Evolutionary conservation across 2,329 filamentous ascomycete genomes (phyloP).

Genomic region (Colletotrichum tamarilloi): DNA sequence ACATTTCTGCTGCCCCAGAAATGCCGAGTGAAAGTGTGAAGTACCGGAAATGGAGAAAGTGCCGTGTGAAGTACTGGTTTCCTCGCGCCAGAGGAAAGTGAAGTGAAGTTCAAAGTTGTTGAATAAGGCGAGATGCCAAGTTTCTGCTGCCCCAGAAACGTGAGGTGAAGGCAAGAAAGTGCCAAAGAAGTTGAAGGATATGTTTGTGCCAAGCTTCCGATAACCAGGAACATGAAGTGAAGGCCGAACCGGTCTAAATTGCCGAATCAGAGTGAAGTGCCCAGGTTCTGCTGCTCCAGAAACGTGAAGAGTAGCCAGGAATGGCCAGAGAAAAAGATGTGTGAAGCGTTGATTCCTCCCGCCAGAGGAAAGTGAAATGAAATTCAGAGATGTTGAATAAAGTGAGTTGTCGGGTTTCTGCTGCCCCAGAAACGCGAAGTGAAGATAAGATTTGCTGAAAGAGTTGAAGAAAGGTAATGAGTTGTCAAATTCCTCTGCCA

Average conservation of each 20-base stretch:
- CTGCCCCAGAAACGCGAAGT: neutral
- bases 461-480: neutral
- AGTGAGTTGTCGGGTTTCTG: neutral
- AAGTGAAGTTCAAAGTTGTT: neutral
- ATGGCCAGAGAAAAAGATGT: neutral
- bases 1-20: neutral
- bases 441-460: neutral
- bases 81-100: neutral
- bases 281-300: neutral
- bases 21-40: neutral
- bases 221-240: neutral
- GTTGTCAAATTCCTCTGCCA: neutral
- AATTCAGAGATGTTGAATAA: neutral
- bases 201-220: neutral
- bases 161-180: neutral
- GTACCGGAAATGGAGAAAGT: neutral
- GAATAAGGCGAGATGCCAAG: neutral
- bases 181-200: neutral
- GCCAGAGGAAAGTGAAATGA: neutral
- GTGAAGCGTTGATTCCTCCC: neutral
- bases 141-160: neutral
- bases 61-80: neutral
- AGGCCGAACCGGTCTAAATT: neutral
- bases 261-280: neutral
- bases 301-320: neutral